phyloP scores from a whole-genome alignment of 2,329 filamentous ascomycete species.

The Botrytis porri region DNA sequence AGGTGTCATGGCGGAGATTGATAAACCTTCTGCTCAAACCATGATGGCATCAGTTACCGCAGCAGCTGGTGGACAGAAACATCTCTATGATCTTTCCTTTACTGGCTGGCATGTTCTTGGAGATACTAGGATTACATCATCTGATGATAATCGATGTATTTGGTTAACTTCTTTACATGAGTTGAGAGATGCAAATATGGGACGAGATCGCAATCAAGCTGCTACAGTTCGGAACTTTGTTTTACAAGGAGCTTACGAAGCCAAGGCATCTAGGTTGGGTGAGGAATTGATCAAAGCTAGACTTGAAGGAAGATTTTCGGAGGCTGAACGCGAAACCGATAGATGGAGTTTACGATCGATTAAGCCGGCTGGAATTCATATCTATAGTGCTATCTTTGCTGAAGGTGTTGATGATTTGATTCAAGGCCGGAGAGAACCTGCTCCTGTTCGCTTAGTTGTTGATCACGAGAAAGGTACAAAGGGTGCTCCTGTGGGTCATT shows the following conservation, averaged over 20 bases:
- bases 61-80: slow-evolving; percentile 56
- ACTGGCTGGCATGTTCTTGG: slow-evolving; percentile 67
- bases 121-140: slow-evolving; percentile 71
- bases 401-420: slow-evolving; percentile 61
- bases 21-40: slow-evolving; percentile 68
- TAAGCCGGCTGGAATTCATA: slow-evolving; percentile 56
- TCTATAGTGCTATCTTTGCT: slow-evolving; percentile 70
- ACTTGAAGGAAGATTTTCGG: slow-evolving; percentile 80
- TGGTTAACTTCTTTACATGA: slow-evolving; percentile 66
- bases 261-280: slow-evolving; percentile 69
- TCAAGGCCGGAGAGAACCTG: slow-evolving; percentile 64
- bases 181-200: slow-evolving; percentile 53
- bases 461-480: slow-evolving; percentile 67
- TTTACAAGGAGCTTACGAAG: slow-evolving; percentile 73
- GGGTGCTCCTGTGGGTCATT: slow-evolving; percentile 62
- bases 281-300: slow-evolving; percentile 86
- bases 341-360: slow-evolving; percentile 77
- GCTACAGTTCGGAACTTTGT: slow-evolving; percentile 66
- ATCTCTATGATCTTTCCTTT: slow-evolving; percentile 68
- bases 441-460: slow-evolving; percentile 68
- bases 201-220: slow-evolving; percentile 48
- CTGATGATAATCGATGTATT: slow-evolving; percentile 59
- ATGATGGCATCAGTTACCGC: slow-evolving; percentile 63
- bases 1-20: slow-evolving; percentile 78
- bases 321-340: slow-evolving; percentile 75